phyloP scores from a whole-genome alignment of 2,329 filamentous ascomycete species.

The Trichoderma semiorbis region DNA sequence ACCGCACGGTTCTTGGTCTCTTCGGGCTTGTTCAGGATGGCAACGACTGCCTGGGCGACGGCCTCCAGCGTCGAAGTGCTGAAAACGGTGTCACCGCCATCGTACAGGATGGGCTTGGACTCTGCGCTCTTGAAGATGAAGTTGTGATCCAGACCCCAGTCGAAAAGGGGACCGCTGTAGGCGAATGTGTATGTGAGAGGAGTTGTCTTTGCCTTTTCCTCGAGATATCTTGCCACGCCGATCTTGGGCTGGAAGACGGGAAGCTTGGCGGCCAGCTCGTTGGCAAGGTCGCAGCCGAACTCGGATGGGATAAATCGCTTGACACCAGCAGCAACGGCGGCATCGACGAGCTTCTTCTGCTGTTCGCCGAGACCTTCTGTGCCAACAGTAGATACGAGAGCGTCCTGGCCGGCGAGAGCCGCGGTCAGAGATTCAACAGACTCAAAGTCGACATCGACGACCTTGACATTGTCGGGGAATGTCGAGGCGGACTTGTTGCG shows the following conservation, averaged over 20 bases:
- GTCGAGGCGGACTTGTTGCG: conserved; percentile 40
- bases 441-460: conserved; percentile 38
- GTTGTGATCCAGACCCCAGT: conserved; percentile 46
- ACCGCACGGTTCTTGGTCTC: conserved; percentile 53
- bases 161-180: conserved; percentile 54
- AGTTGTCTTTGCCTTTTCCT: conserved; percentile 37
- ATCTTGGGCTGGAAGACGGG: conserved; percentile 53
- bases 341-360: conserved; percentile 49
- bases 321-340: conserved; percentile 56
- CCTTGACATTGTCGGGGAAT: conserved; percentile 29
- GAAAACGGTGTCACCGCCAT: conserved; percentile 49
- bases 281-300: conserved; percentile 40
- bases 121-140: conserved; percentile 44
- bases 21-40: conserved; percentile 45
- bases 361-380: conserved; percentile 36
- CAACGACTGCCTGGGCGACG: conserved; percentile 47
- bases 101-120: conserved; percentile 41
- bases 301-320: conserved; percentile 61
- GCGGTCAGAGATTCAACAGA: conserved; percentile 46
- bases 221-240: conserved; percentile 38
- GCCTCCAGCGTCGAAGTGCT: conserved; percentile 45
- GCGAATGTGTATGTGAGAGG: conserved; percentile 54
- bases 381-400: conserved; percentile 41
- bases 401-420: conserved; percentile 55
- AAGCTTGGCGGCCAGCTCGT: conserved; percentile 38